Base-by-base conservation (phyloP, 148 eudicot genomes). In the Dianthus caryophyllus region DNA sequence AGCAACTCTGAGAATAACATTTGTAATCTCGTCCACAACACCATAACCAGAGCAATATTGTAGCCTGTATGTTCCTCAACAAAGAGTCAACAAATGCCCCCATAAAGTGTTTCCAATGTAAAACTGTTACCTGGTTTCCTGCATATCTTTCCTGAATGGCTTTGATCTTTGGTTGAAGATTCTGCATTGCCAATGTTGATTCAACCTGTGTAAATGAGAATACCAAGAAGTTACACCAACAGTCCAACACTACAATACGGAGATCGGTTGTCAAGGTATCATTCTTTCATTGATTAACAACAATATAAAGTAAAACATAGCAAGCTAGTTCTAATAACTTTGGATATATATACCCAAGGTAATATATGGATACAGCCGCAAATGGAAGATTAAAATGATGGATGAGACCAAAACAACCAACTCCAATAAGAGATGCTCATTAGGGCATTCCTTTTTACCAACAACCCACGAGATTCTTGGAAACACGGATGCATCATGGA, bases 101-200 rank as follows among this genome's bases (percentile, higher is more conserved):
- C 21, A 49, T 12, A 2, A 50, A 50, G 53, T 20, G 55, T 38
- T 44, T 27, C 9, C 49, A 41, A 46, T 27, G 66, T 20, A 4
- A 9, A 29, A 50, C 58, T 31, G 66, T 36, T 46, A 90, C 99
- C 87, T 95, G 99, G 84, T 95, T 90, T 77, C 99, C 99, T 54
- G 80, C 81, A 80, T 95, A 95, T 86, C 99, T 88, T 84, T 88
- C 90, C 78, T 95, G 99, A 65, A 95, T 95, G 43, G 99, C 97
- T 84, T 95, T 95, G 77, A 95, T 80, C 83, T 95, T 95, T 71
- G 99, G 99, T 73, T 95, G 97, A 74, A 95, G 99, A 75, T 95
- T 95, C 71, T 95, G 99, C 99, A 95, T 95, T 52, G 99, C 99
- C 65, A 95, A 52, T 36, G 97, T 88, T 47, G 99, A 95, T 68